phyloP scores from a whole-genome alignment of 1,139 yeast genomes.

The Spathaspora sp. region DNA sequence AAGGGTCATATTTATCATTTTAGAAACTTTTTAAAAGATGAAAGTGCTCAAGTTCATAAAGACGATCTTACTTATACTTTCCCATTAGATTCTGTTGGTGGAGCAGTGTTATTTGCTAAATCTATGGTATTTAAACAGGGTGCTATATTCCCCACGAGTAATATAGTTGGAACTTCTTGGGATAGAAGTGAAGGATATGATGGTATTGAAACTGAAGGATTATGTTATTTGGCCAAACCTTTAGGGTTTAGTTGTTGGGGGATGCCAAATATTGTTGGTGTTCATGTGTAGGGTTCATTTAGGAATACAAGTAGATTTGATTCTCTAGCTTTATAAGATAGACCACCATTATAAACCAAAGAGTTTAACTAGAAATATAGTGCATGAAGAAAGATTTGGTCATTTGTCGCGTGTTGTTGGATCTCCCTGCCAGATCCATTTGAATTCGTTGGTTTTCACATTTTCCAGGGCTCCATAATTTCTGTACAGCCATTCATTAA shows the following conservation, averaged over 20 bases:
- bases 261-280: constrained; percentile 39
- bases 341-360: no score
- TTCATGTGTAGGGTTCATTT: constrained; percentile 19
- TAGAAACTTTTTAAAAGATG: constrained; percentile 17
- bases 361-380: no score
- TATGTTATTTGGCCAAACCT: constrained; percentile 46
- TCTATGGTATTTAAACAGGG: constrained; percentile 45
- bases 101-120: constrained; percentile 46
- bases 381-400: no score
- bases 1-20: constrained; percentile 33
- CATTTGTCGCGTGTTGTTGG: no score
- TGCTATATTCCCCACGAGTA: constrained; percentile 43
- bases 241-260: constrained; percentile 48
- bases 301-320: no score
- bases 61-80: constrained; percentile 17
- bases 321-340: no score
- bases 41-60: constrained; percentile 2
- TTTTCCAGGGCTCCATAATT: no score
- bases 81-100: constrained; percentile 49
- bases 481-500: no score
- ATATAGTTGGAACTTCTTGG: constrained; percentile 50
- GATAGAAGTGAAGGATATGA: constrained; percentile 49
- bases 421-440: no score
- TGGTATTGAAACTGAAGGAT: constrained; percentile 54
- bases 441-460: no score